These are phyloP conservation scores for Linum tenue DNA, from an alignment of 345 rosid genomes.

Conservation along the genomic window DNA sequence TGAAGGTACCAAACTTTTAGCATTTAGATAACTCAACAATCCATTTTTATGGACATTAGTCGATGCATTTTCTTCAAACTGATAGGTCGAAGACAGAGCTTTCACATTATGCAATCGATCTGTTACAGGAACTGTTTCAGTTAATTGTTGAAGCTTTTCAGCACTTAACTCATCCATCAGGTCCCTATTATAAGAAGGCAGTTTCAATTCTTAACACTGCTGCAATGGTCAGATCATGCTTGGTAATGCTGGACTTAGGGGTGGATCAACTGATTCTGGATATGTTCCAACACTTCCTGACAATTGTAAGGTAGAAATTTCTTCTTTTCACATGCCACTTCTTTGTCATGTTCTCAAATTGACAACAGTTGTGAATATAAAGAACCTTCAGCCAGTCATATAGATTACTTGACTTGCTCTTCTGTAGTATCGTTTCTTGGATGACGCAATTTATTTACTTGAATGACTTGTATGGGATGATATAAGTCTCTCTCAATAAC, in stretches of 20 bases:
- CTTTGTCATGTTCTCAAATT: not conserved
- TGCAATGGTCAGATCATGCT: slow-evolving; percentile 54
- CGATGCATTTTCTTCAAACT: not conserved
- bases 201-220: slow-evolving; percentile 50
- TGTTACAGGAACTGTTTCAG: slow-evolving; percentile 54
- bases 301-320: slow-evolving; percentile 39
- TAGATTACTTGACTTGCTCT: too few species aligned
- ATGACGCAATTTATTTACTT: too few species aligned
- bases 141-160: slow-evolving; percentile 45
- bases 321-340: not conserved
- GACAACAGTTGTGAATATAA: not conserved
- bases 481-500: too few species aligned
- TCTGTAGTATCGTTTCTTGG: too few species aligned
- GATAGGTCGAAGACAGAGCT: slow-evolving; percentile 1
- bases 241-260: slow-evolving; percentile 78
- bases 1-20: slow-evolving; percentile 43
- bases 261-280: slow-evolving; percentile 46
- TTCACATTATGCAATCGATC: slow-evolving; percentile 11
- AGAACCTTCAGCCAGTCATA: not conserved
- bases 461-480: too few species aligned
- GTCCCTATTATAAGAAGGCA: slow-evolving; percentile 48
- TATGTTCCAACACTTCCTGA: slow-evolving; percentile 56
- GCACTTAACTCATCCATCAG: slow-evolving; percentile 43
- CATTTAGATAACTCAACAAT: slow-evolving; percentile 3
- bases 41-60: not conserved